Percentiles rank a stretch among this genome's conserved stretches.
phyloP scores from a whole-genome alignment of 352 stramenopile genomes.

The Discostella stelligera region DNA sequence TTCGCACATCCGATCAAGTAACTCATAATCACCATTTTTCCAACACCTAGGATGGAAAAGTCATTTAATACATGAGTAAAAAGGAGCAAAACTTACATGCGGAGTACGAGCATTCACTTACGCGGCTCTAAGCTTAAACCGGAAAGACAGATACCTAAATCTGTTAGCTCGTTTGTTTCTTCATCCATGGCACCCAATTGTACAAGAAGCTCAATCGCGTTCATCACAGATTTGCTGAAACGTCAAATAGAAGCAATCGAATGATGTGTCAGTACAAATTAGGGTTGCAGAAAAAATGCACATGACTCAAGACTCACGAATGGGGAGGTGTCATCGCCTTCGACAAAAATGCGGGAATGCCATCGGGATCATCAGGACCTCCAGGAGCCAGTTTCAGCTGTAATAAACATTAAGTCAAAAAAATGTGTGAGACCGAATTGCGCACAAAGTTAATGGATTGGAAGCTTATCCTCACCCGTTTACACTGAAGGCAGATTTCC shows the following conservation, averaged over 20 bases:
- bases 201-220: conserved; percentile 73
- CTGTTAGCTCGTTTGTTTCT: conserved; percentile 72
- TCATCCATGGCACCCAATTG: conserved; percentile 70
- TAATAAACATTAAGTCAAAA: too few relatives aligned
- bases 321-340: conserved; percentile 74
- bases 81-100: neutral
- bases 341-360: conserved; percentile 66
- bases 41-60: conserved; percentile 23
- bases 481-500: conserved; percentile 71
- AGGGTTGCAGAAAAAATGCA: conserved; percentile 13
- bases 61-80: neutral
- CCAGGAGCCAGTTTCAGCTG: conserved; percentile 60
- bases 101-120: neutral
- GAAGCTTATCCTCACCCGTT: conserved; percentile 29
- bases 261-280: neutral
- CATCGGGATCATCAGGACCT: conserved; percentile 60
- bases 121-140: conserved; percentile 55
- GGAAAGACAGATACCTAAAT: conserved; percentile 65
- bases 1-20: conserved; percentile 62
- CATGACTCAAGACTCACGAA: conserved; percentile 13
- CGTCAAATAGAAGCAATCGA: neutral
- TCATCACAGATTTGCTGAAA: conserved; percentile 48
- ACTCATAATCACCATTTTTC: conserved; percentile 76
- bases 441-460: too few relatives aligned
- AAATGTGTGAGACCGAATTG: neutral